Conservation (phyloP, 345 rosid species). For the Lepidium africanum region DNA sequence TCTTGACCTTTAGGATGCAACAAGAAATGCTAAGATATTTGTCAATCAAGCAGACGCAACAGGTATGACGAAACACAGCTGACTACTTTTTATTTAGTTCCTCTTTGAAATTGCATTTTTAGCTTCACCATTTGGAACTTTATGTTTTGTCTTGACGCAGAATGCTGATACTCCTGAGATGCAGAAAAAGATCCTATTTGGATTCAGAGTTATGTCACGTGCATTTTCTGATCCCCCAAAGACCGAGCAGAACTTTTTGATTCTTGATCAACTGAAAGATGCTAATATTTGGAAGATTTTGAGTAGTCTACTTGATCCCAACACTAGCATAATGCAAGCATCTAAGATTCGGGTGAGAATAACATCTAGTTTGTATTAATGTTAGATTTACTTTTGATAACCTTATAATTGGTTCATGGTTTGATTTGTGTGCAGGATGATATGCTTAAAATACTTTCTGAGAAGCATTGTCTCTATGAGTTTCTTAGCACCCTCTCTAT, state of each 20-base stretch:
- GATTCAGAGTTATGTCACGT: slow-evolving; percentile 88
- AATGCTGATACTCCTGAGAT: slow-evolving; percentile 70
- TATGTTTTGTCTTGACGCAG: slow-evolving; percentile 41
- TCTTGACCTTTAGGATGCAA: slow-evolving; percentile 76
- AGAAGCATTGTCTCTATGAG: slow-evolving; percentile 77
- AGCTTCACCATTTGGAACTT: background rate
- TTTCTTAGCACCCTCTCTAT: slow-evolving; percentile 70
- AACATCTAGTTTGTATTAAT: background rate
- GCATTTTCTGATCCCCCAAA: slow-evolving; percentile 75
- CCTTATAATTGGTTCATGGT: slow-evolving; percentile 1
- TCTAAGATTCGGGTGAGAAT: slow-evolving; percentile 57
- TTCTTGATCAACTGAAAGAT: slow-evolving; percentile 94
- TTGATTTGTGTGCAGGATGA: slow-evolving; percentile 61
- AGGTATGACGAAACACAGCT: slow-evolving; percentile 42
- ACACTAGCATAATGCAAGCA: slow-evolving; percentile 54
- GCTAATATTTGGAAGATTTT: slow-evolving; percentile 87
- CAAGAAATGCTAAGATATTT: slow-evolving; percentile 94
- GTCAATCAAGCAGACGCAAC: slow-evolving; percentile 67
- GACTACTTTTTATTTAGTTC: background rate
- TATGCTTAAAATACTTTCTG: slow-evolving; percentile 83
- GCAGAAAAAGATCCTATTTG: slow-evolving; percentile 65
- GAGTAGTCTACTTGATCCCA: slow-evolving; percentile 61
- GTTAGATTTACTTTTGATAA: background rate
- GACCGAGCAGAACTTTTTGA: slow-evolving; percentile 81
- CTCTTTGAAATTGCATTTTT: background rate